phyloP scores from a whole-genome alignment of 2,329 filamentous ascomycete genomes.

The Stagonosporopsis tanaceti region DNA sequence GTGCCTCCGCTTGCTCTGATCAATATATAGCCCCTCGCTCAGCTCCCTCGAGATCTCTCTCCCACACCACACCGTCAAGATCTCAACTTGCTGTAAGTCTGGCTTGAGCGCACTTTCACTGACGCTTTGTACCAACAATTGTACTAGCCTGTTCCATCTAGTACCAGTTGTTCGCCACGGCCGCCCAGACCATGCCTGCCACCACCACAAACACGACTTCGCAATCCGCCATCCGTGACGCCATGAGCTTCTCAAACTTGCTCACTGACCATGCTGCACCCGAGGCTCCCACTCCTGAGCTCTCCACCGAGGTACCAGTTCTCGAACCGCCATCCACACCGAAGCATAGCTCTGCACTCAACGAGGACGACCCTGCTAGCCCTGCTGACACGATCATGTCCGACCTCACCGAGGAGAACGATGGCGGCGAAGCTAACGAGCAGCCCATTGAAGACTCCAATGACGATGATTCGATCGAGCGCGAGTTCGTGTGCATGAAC shows the following conservation, averaged over 20 bases:
- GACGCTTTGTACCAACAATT: not conserved
- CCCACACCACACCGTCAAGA: constrained; percentile 4
- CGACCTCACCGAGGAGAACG: constrained; percentile 5
- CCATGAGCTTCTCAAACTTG: constrained; percentile 39
- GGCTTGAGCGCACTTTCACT: constrained; percentile 2
- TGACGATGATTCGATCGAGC: constrained; percentile 21
- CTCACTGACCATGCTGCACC: constrained; percentile 14
- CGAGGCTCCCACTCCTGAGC: not conserved
- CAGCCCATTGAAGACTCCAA: not conserved
- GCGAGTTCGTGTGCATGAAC: constrained; percentile 45
- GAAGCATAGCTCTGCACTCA: not conserved
- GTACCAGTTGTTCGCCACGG: constrained; percentile 6
- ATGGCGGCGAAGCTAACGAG: not conserved
- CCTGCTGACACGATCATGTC: constrained; percentile 19
- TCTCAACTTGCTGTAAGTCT: constrained; percentile 1
- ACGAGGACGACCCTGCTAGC: constrained; percentile 4
- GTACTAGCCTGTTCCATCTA: constrained; percentile 3
- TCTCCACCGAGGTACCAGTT: not conserved
- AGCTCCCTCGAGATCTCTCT: constrained; percentile 37
- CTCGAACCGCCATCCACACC: constrained; percentile 18
- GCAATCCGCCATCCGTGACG: constrained; percentile 23
- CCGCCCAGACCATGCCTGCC: constrained; percentile 4
- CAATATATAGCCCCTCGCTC: constrained; percentile 32
- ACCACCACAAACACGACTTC: constrained; percentile 3
- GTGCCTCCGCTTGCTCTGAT: not conserved